Evolutionary conservation across 306 rosid genomes (phyloP).

Genomic region (Luffa aegyptiaca): DNA sequence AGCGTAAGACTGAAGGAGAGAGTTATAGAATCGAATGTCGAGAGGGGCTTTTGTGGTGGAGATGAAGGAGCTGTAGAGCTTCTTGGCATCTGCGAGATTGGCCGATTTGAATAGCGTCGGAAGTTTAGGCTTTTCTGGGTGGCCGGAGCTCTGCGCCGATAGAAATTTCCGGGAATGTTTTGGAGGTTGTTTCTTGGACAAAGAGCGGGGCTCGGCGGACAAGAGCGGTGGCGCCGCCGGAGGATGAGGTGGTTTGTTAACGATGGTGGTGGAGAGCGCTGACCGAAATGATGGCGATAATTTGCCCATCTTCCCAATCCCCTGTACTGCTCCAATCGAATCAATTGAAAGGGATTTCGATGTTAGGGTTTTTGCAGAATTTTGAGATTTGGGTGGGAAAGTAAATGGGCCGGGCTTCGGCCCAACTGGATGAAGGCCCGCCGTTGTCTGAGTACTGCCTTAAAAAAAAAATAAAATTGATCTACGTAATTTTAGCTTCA

Average conservation of each 20-base stretch:
- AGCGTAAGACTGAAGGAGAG: constrained; percentile 63
- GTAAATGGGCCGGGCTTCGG: not conserved
- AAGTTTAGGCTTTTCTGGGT: constrained; percentile 2
- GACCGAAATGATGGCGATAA: constrained; percentile 58
- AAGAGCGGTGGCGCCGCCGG: constrained; percentile 14
- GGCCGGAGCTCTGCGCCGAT: not conserved
- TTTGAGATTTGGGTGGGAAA: not conserved
- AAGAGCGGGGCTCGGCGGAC: constrained; percentile 16
- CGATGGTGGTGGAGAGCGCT: constrained; percentile 25
- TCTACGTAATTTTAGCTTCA: too few relatives aligned
- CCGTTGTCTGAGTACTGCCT: not conserved
- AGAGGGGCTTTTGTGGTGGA: constrained; percentile 15
- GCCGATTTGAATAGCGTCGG: constrained; percentile 44
- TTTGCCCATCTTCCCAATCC: constrained; percentile 45
- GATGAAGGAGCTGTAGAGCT: constrained; percentile 35
- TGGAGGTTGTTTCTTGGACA: constrained; percentile 15
- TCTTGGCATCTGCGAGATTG: constrained; percentile 53
- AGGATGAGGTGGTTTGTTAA: constrained; percentile 26
- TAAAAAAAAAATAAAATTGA: too few relatives aligned
- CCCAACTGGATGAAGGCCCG: not conserved
- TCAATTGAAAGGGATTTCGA: not conserved
- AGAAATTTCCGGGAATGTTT: constrained; percentile 7
- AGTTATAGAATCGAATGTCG: constrained; percentile 41
- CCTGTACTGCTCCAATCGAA: not conserved
- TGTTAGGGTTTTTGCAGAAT: not conserved